phyloP scores from a whole-genome alignment of 768 basidiomycete genomes.

The Leucocoprinus sp. region DNA sequence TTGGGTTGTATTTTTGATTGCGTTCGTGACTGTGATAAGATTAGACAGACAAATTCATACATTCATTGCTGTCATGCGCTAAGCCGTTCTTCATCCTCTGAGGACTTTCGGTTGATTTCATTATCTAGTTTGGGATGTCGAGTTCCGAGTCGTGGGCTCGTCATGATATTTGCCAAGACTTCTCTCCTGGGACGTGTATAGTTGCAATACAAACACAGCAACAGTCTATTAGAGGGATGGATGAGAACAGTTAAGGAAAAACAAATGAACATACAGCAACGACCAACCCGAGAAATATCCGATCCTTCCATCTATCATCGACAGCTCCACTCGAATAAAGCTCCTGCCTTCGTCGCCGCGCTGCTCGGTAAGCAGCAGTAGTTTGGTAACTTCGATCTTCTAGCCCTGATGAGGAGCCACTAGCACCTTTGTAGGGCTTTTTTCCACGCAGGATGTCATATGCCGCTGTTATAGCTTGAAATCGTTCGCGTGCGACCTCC shows the following conservation, averaged over 20 bases:
- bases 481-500: slow-evolving; percentile 51
- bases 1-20: slow-evolving; percentile 35
- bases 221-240: slow-evolving; percentile 10
- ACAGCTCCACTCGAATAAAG: slow-evolving; percentile 39
- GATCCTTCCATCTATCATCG: slow-evolving; percentile 65
- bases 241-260: not conserved
- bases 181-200: slow-evolving; percentile 18
- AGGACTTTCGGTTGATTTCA: not conserved
- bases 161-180: slow-evolving; percentile 17
- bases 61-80: slow-evolving; percentile 5
- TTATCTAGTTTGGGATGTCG: not conserved
- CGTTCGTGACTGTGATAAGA: not conserved
- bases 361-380: slow-evolving; percentile 32
- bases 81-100: slow-evolving; percentile 11
- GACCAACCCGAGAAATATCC: slow-evolving; percentile 47
- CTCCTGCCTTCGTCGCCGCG: slow-evolving; percentile 36
- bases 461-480: slow-evolving; percentile 60
- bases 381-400: slow-evolving; percentile 22
- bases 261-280: slow-evolving; percentile 34
- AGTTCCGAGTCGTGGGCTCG: slow-evolving; percentile 11
- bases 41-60: not conserved
- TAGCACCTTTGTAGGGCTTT: slow-evolving; percentile 16
- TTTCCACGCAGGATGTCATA: slow-evolving; percentile 58
- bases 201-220: slow-evolving; percentile 21
- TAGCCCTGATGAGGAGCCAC: slow-evolving; percentile 12